Percentiles rank a stretch among this genome's conserved stretches.
Evolutionary conservation across 1,284 basidiomycete species (phyloP).

Genomic region (Ceratobasidium sp.): DNA sequence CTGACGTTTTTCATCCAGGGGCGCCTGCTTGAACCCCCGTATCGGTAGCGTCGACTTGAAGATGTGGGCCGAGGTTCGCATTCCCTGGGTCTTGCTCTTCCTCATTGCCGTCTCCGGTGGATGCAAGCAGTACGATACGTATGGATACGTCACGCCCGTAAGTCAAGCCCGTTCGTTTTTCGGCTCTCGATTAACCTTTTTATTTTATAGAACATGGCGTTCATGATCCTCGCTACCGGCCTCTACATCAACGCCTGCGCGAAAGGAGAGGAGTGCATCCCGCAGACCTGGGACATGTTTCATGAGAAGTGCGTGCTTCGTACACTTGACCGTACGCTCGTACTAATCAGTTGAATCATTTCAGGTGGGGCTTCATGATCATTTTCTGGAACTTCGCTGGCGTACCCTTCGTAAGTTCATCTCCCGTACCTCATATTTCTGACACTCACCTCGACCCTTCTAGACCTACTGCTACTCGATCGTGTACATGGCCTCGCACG

Average conservation of each 20-base stretch:
- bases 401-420: slow-evolving; percentile 62
- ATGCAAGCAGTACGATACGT: slow-evolving; percentile 94
- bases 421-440: slow-evolving; percentile 64
- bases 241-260: slow-evolving; percentile 97
- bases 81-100: slow-evolving; percentile 99
- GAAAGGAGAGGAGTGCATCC: slow-evolving; percentile 97
- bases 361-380: slow-evolving; percentile 89
- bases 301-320: slow-evolving; percentile 81
- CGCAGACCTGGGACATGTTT: slow-evolving; percentile 99
- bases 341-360: slow-evolving; percentile 30
- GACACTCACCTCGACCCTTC: slow-evolving; percentile 51
- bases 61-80: slow-evolving; percentile 99
- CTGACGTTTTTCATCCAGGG: slow-evolving; percentile 55
- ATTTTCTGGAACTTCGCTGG: slow-evolving; percentile 99
- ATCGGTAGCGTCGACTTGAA: slow-evolving; percentile 96
- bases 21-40: slow-evolving; percentile 93
- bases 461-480: slow-evolving; percentile 97
- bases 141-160: slow-evolving; percentile 93
- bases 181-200: neutral
- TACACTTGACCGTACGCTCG: neutral
- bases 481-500: slow-evolving; percentile 96
- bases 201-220: slow-evolving; percentile 88
- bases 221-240: slow-evolving; percentile 96
- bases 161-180: slow-evolving; percentile 54
- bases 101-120: slow-evolving; percentile 92